A percentile compares a stretch with the other conserved stretches of the same genome.
Evolutionary conservation across 495 filamentous ascomycete genomes (phyloP).

Genomic region (Pseudoneurospora amorphoporcata): DNA sequence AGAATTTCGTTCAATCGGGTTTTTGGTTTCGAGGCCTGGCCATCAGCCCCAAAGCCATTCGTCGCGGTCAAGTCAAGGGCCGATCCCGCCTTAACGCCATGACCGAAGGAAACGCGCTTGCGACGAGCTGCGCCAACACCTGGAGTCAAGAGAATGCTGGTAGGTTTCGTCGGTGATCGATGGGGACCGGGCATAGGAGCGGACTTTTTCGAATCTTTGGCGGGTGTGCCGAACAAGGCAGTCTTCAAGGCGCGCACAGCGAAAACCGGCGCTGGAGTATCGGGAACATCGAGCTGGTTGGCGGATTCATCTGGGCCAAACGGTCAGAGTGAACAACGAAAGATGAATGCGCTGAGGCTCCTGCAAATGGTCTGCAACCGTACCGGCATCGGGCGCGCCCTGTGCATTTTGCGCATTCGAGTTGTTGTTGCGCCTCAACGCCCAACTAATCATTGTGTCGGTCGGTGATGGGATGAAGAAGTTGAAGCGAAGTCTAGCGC

Average conservation of each 20-base stretch:
- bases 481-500: not conserved
- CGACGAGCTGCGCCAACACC: conserved; percentile 66
- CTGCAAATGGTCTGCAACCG: not conserved
- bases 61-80: conserved; percentile 26
- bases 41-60: conserved; percentile 41
- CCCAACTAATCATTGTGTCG: conserved; percentile 46
- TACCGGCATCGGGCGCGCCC: conserved; percentile 15
- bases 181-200: conserved; percentile 6
- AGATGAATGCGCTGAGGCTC: not conserved
- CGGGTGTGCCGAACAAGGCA: conserved; percentile 81
- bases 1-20: conserved; percentile 47
- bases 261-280: conserved; percentile 90
- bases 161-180: conserved; percentile 34
- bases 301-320: conserved; percentile 27
- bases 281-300: conserved; percentile 55
- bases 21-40: conserved; percentile 36
- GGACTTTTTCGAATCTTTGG: conserved; percentile 7
- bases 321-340: not conserved
- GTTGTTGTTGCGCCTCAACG: conserved; percentile 30
- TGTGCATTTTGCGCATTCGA: conserved; percentile 15
- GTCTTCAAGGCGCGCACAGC: conserved; percentile 87
- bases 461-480: not conserved
- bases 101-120: conserved; percentile 84
- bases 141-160: conserved; percentile 75
- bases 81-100: conserved; percentile 40